Percentiles rank a stretch among this genome's conserved stretches.
These are phyloP conservation scores for Euphrasia arctica DNA, from an alignment of 305 asterid genomes.

Conservation along the genomic window DNA sequence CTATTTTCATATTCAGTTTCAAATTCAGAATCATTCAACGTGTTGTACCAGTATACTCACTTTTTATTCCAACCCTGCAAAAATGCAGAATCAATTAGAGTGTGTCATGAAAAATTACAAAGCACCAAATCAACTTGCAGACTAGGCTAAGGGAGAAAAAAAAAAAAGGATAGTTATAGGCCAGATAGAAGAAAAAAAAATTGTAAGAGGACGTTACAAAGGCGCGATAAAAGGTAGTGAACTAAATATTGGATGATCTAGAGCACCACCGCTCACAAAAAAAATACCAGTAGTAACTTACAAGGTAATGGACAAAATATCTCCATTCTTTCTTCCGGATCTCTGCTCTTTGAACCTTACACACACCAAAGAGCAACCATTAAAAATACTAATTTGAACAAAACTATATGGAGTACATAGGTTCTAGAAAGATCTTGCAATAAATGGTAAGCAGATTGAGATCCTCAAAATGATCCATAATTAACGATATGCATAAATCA, in stretches of 20 bases:
- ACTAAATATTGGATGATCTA: too few species aligned
- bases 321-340: constrained; percentile 83
- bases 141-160: not conserved
- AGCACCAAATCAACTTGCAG: constrained; percentile 10
- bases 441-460: too few species aligned
- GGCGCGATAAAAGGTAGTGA: not conserved
- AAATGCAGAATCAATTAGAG: constrained; percentile 27
- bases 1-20: constrained; percentile 20
- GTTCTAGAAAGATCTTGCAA: too few species aligned
- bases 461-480: too few species aligned
- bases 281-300: constrained; percentile 28
- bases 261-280: too few species aligned
- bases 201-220: constrained; percentile 15
- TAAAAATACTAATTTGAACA: constrained; percentile 11
- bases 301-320: constrained; percentile 94
- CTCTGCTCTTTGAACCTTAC: constrained; percentile 90
- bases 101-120: constrained; percentile 4
- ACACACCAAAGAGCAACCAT: constrained; percentile 30
- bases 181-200: not conserved
- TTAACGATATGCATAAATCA: too few species aligned
- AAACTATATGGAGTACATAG: constrained; percentile 11
- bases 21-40: constrained; percentile 24
- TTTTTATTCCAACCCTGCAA: constrained; percentile 98
- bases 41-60: constrained; percentile 52
- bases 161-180: not conserved